Conservation (phyloP, 306 rosid genomes). For the Delonix regia region DNA sequence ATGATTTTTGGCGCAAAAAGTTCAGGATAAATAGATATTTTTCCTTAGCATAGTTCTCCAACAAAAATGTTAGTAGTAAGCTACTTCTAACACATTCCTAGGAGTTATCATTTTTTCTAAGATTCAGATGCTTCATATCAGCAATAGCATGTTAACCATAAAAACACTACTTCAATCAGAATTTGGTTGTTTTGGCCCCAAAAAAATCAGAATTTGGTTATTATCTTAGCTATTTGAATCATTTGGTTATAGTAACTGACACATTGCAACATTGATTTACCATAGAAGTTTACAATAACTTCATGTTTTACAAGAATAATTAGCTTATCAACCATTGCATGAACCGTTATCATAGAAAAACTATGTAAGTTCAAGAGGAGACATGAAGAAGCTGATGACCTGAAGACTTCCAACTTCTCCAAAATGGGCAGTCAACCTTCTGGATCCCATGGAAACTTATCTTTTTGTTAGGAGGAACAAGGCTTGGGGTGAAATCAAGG, state of each 20-base stretch:
- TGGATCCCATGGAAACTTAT: not conserved
- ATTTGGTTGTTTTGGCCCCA: not conserved
- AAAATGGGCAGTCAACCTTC: not conserved
- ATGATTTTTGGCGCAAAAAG: conserved; percentile 13
- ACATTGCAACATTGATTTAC: conserved; percentile 3
- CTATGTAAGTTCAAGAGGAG: conserved; percentile 1
- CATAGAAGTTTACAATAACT: not conserved
- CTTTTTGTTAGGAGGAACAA: conserved; percentile 13
- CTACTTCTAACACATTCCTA: conserved; percentile 1
- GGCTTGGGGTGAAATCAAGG: conserved; percentile 5
- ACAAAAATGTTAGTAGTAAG: not conserved
- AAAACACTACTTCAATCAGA: conserved; percentile 10
- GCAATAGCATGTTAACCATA: not conserved
- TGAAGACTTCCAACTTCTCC: conserved; percentile 1
- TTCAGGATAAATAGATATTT: not conserved
- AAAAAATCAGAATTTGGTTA: conserved; percentile 2
- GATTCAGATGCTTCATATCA: conserved; percentile 9
- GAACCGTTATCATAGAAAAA: not conserved
- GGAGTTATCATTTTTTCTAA: not conserved
- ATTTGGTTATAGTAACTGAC: not conserved
- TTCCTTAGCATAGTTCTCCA: not conserved
- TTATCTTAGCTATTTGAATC: not conserved
- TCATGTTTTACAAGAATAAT: not conserved
- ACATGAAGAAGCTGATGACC: not conserved
- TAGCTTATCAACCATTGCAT: not conserved